Evolutionary conservation across 768 basidiomycete species (phyloP).

Genomic region (Auricularia sp.): DNA sequence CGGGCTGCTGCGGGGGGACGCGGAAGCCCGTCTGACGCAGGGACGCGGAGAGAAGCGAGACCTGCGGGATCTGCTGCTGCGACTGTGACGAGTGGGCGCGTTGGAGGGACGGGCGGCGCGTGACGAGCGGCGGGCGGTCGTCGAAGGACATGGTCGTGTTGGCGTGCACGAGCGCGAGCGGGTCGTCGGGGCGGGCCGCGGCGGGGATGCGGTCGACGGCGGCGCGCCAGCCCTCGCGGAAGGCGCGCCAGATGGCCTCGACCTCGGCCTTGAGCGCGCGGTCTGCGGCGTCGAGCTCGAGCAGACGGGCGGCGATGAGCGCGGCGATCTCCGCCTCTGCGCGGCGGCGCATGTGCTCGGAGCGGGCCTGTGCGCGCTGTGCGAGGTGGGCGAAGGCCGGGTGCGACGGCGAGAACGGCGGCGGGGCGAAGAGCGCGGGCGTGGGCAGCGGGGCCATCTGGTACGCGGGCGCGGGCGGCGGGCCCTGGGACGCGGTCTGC

Average conservation of each 20-base stretch:
- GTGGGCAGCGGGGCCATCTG: constrained; percentile 2
- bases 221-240: constrained; percentile 30
- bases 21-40: not conserved
- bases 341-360: constrained; percentile 40
- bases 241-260: constrained; percentile 53
- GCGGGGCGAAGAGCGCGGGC: constrained; percentile 58
- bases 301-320: constrained; percentile 43
- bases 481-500: not conserved
- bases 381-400: constrained; percentile 59
- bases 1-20: not conserved
- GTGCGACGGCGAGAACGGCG: constrained; percentile 69
- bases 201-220: constrained; percentile 1
- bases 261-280: constrained; percentile 45
- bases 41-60: not conserved
- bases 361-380: constrained; percentile 44
- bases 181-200: not conserved
- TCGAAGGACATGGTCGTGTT: not conserved
- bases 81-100: not conserved
- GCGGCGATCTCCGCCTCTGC: constrained; percentile 51
- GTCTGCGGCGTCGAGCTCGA: constrained; percentile 49
- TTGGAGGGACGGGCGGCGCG: not conserved
- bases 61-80: not conserved
- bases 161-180: not conserved
- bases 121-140: not conserved
- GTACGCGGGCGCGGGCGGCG: not conserved